Percentiles rank a stretch among this genome's conserved stretches.
Conservation (phyloP, 1,139 yeast genomes). For the Ogataea hybrid region DNA sequence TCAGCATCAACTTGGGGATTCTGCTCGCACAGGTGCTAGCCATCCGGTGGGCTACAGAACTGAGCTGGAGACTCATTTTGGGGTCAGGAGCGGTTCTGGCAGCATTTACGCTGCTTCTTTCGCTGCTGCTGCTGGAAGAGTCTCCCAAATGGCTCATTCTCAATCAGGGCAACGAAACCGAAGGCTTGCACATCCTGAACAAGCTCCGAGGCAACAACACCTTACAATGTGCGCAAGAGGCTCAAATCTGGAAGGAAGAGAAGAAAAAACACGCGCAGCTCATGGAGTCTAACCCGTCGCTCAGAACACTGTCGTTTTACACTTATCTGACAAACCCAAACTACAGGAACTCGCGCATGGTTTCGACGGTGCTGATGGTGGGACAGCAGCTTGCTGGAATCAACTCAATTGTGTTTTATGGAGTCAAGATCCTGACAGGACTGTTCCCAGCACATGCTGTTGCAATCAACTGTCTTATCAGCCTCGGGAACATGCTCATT, state of each 20-base stretch:
- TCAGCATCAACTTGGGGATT: constrained; percentile 81
- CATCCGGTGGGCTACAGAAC: constrained; percentile 58
- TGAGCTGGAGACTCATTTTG: constrained; percentile 71
- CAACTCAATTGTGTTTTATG: constrained; percentile 88
- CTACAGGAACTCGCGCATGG: constrained; percentile 57
- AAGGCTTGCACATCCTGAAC: constrained; percentile 27
- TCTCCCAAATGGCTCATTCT: constrained; percentile 77
- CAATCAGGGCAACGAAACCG: constrained; percentile 30
- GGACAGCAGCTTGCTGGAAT: constrained; percentile 93
- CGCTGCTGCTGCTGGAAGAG: constrained; percentile 54
- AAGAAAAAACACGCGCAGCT: constrained; percentile 17
- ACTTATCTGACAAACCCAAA: constrained; percentile 50
- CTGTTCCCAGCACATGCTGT: constrained; percentile 71
- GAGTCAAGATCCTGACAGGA: constrained; percentile 73
- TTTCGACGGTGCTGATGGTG: constrained; percentile 72
- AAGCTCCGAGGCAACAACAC: constrained; percentile 21
- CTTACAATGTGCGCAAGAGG: constrained; percentile 17
- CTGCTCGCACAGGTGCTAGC: constrained; percentile 76
- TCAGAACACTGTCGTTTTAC: constrained; percentile 26
- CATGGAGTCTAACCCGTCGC: constrained; percentile 20
- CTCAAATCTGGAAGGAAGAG: constrained; percentile 29
- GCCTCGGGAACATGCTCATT: constrained; percentile 66
- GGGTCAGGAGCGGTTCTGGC: constrained; percentile 59
- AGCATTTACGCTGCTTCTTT: constrained; percentile 42
- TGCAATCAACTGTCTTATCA: constrained; percentile 68